Evolutionary conservation across 2,329 filamentous ascomycete species (phyloP).

Genomic region (Ploettnerulaceae sp.): DNA sequence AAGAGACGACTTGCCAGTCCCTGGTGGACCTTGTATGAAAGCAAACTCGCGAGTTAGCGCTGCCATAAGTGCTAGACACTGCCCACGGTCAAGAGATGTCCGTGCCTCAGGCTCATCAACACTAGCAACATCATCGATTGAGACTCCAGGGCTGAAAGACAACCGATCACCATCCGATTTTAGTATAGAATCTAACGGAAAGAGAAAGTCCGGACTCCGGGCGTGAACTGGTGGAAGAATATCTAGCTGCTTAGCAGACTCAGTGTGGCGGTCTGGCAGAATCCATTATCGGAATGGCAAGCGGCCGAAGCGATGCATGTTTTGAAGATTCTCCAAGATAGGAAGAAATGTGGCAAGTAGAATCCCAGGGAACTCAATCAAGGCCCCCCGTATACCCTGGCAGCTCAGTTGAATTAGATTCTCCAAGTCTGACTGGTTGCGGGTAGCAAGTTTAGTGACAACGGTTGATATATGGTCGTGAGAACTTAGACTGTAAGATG

Average conservation of each 20-base stretch:
- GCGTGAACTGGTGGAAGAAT: constrained; percentile 24
- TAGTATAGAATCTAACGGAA: constrained; percentile 17
- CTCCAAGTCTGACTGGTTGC: constrained; percentile 17
- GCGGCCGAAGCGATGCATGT: constrained; percentile 22
- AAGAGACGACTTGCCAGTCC: constrained; percentile 31
- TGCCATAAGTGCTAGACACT: constrained; percentile 38
- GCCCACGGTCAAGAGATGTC: constrained; percentile 23
- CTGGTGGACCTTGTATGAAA: constrained; percentile 34
- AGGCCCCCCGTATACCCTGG: constrained; percentile 11
- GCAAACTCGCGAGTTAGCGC: constrained; percentile 42
- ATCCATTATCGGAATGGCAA: constrained; percentile 25
- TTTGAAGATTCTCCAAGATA: constrained; percentile 31
- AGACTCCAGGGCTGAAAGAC: constrained; percentile 7
- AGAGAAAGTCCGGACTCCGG: constrained; percentile 11
- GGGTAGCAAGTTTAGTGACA: constrained; percentile 24
- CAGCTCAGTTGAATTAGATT: constrained; percentile 16
- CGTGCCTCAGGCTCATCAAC: constrained; percentile 19
- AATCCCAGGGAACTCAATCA: constrained; percentile 34
- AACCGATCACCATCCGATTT: not conserved
- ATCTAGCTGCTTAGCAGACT: constrained; percentile 5
- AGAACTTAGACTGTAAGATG: constrained; percentile 15
- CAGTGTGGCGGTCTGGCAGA: constrained; percentile 9
- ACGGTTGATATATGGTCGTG: constrained; percentile 20
- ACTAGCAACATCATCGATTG: constrained; percentile 5
- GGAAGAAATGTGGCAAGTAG: constrained; percentile 32